Evolutionary conservation across 2,329 filamentous ascomycete genomes (phyloP).

Genomic region (Scedosporium minutisporum): DNA sequence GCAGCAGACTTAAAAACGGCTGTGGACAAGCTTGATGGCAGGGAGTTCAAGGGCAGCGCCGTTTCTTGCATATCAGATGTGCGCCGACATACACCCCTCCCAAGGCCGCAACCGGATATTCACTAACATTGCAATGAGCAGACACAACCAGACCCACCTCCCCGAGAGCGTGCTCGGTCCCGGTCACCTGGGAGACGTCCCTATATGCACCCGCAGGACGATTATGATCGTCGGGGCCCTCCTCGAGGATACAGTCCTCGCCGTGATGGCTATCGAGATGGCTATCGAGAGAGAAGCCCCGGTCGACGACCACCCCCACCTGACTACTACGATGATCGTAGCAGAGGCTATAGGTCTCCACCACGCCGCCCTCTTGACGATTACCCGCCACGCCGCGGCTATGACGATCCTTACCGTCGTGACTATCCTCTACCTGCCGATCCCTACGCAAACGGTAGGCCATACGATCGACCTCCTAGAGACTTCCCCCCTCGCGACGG

Average conservation of each 20-base stretch:
- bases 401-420: constrained; percentile 69
- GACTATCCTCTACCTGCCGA: constrained; percentile 55
- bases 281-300: constrained; percentile 81
- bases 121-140: constrained; percentile 22
- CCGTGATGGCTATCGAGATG: constrained; percentile 52
- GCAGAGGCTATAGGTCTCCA: constrained; percentile 67
- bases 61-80: constrained; percentile 87
- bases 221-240: constrained; percentile 71
- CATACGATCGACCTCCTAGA: constrained; percentile 45
- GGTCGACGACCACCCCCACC: constrained; percentile 36
- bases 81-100: constrained; percentile 27
- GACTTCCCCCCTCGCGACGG: constrained; percentile 42
- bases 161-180: constrained; percentile 64
- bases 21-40: constrained; percentile 87
- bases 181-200: constrained; percentile 62
- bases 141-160: constrained; percentile 70
- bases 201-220: constrained; percentile 60
- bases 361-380: constrained; percentile 71
- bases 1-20: constrained; percentile 80
- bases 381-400: constrained; percentile 59
- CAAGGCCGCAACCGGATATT: not conserved
- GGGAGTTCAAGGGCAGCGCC: constrained; percentile 82
- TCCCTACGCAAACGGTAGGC: constrained; percentile 47
- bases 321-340: constrained; percentile 80
- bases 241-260: constrained; percentile 77